phyloP scores from a whole-genome alignment of 116 monocot genomes.

The Zostera marina region DNA sequence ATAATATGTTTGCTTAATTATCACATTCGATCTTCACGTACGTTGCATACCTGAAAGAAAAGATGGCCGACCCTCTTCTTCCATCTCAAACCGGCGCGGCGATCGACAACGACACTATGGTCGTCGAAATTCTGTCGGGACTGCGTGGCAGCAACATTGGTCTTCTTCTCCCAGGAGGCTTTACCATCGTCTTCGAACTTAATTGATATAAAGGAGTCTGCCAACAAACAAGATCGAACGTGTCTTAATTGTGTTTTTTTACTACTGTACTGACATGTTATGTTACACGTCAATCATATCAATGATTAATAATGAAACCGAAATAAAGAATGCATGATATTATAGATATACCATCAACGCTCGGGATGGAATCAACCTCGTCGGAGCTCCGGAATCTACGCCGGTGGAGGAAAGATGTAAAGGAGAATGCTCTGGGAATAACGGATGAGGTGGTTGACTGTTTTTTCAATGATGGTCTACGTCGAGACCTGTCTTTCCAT shows the following conservation, averaged over 20 bases:
- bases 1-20: too few species aligned
- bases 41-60: slow-evolving; percentile 27
- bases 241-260: background rate
- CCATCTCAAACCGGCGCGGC: slow-evolving; percentile 28
- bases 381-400: slow-evolving; percentile 7
- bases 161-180: slow-evolving; percentile 38
- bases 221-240: background rate
- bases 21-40: too few species aligned
- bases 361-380: slow-evolving; percentile 24
- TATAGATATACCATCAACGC: slow-evolving; percentile 58
- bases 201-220: slow-evolving; percentile 75
- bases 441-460: background rate
- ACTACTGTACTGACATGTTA: background rate
- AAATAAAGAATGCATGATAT: background rate
- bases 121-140: slow-evolving; percentile 7
- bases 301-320: too few species aligned
- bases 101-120: background rate
- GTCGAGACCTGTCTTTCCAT: background rate
- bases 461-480: background rate
- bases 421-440: slow-evolving; percentile 48
- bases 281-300: background rate
- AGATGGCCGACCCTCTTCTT: slow-evolving; percentile 32
- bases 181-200: slow-evolving; percentile 46
- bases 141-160: slow-evolving; percentile 6
- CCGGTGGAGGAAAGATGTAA: slow-evolving; percentile 35